Conservation (phyloP, 345 rosid species). For the Acer negundo region DNA sequence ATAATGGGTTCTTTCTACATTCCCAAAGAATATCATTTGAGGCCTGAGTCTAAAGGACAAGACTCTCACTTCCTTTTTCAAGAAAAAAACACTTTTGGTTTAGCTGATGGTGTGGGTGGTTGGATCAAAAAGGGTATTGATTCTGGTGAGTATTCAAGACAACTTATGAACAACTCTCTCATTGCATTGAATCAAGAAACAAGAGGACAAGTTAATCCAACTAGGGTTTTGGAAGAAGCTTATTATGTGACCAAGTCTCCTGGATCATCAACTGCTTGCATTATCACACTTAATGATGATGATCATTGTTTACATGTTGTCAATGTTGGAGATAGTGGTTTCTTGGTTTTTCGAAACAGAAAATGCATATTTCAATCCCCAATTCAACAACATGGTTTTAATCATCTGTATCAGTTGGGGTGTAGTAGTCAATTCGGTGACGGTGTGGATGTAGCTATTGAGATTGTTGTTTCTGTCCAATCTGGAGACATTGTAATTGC, state of each 20-base stretch:
- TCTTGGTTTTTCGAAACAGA: too few relatives aligned
- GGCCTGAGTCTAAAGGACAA: conserved; percentile 17
- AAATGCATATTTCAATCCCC: conserved; percentile 14
- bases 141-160: conserved; percentile 13
- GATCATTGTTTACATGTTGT: not conserved
- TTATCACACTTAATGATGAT: conserved; percentile 7
- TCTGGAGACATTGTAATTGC: conserved; percentile 28
- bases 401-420: conserved; percentile 25
- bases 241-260: not conserved
- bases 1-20: not conserved
- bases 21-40: conserved; percentile 8
- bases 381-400: conserved; percentile 20
- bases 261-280: conserved; percentile 32
- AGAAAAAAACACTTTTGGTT: conserved; percentile 15
- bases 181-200: not conserved
- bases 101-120: too few relatives aligned
- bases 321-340: conserved; percentile 31
- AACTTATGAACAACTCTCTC: conserved; percentile 21
- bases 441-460: not conserved
- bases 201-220: not conserved
- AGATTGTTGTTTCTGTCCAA: not conserved
- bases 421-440: not conserved
- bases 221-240: conserved; percentile 13
- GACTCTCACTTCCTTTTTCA: conserved; percentile 25
- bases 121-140: not conserved